Conservation (phyloP, 1,284 basidiomycete genomes). For the Hymenochaete sp. region DNA sequence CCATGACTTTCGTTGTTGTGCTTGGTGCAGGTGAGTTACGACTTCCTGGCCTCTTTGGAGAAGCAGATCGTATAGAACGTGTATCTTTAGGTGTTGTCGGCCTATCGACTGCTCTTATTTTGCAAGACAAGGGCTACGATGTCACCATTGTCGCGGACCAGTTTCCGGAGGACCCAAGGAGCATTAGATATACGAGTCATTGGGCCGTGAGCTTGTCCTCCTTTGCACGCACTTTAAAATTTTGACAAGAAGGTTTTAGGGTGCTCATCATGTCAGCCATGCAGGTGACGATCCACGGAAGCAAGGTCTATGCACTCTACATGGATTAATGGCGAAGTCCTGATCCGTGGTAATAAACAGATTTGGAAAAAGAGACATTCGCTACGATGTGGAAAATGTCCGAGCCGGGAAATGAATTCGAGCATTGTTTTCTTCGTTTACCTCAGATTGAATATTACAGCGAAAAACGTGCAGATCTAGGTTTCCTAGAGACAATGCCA, state of each 20-base stretch:
- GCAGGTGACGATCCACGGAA: conserved; percentile 40
- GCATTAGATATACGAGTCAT: conserved; percentile 60
- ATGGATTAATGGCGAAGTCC: background rate
- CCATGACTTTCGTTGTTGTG: conserved; percentile 13
- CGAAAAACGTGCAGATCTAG: conserved; percentile 32
- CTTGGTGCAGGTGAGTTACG: conserved; percentile 12
- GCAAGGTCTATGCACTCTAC: conserved; percentile 38
- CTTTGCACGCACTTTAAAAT: background rate
- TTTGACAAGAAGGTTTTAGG: conserved; percentile 27
- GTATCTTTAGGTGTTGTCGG: conserved; percentile 52
- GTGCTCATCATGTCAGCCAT: conserved; percentile 62
- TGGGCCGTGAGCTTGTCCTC: conserved; percentile 55
- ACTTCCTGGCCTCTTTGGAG: background rate
- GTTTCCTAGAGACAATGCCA: conserved; percentile 51
- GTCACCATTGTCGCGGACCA: conserved; percentile 62
- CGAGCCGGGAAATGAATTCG: conserved; percentile 39
- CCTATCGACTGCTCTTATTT: conserved; percentile 56
- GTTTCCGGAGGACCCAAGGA: conserved; percentile 58
- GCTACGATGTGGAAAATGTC: conserved; percentile 63
- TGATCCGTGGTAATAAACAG: conserved; percentile 28
- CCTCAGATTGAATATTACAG: conserved; percentile 52
- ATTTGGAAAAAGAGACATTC: conserved; percentile 67
- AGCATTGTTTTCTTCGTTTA: conserved; percentile 53
- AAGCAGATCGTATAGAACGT: background rate
- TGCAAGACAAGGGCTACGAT: conserved; percentile 50